phyloP scores from a whole-genome alignment of 768 basidiomycete genomes.

The Pulveroboletus sp. region DNA sequence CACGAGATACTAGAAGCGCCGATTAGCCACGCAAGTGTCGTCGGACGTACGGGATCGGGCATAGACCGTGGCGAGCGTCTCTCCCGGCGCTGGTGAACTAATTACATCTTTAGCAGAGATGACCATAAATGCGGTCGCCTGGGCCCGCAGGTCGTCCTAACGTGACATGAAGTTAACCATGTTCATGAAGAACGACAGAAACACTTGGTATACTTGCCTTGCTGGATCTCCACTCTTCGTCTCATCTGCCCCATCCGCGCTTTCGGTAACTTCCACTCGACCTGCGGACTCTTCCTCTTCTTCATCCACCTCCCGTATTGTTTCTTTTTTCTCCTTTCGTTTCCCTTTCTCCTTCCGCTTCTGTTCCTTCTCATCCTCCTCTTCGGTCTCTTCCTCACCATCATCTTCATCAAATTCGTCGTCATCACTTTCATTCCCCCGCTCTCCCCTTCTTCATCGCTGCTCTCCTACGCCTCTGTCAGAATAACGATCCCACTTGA shows the following conservation, averaged over 20 bases:
- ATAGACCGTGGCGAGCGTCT: slow-evolving; percentile 82
- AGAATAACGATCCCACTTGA: slow-evolving; percentile 59
- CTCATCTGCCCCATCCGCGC: too few relatives aligned
- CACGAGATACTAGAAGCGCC: too few relatives aligned
- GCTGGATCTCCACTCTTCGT: not conserved
- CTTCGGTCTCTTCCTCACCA: slow-evolving; percentile 4
- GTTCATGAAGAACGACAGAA: too few relatives aligned
- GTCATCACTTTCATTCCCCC: slow-evolving; percentile 58
- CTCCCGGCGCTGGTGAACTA: slow-evolving; percentile 81
- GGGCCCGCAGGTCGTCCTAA: slow-evolving; percentile 39
- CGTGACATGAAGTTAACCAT: not conserved
- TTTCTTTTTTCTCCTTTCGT: slow-evolving; percentile 5
- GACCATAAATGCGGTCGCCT: slow-evolving; percentile 58
- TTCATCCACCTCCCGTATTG: slow-evolving; percentile 21
- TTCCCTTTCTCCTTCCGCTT: not conserved
- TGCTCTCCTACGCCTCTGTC: slow-evolving; percentile 59
- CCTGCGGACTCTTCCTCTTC: slow-evolving; percentile 28
- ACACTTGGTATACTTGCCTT: not conserved
- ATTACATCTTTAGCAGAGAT: slow-evolving; percentile 65
- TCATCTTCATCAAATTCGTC: slow-evolving; percentile 49
- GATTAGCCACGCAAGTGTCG: too few relatives aligned
- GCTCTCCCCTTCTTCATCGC: slow-evolving; percentile 59
- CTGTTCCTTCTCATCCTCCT: slow-evolving; percentile 12
- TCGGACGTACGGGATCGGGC: slow-evolving; percentile 67
- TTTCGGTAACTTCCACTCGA: not conserved